Evolutionary conservation across 805 yeast genomes (phyloP), one percentile per base, ranked within the genome.

Genomic region (Saturnispora hagleri): DNA sequence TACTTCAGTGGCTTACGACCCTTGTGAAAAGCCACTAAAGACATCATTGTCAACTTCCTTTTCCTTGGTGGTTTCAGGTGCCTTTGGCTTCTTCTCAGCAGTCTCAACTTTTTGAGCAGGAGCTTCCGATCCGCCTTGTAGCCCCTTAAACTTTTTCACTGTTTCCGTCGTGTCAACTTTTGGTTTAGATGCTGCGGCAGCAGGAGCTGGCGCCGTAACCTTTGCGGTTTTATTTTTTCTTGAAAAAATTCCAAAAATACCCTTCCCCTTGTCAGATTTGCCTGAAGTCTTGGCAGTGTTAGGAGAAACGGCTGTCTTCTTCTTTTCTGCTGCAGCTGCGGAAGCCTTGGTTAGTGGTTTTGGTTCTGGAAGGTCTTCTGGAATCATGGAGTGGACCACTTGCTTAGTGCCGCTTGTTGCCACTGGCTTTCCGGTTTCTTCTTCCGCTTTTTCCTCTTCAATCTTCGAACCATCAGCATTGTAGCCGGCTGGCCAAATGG

Each of bases 11-110:
- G n/a, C 9, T 36, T 33, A 49, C 17, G 76, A 73, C 27, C 76
- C 77, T 59, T 73, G 77, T n/a, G 73, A 69, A 58, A 73, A 73
- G 3, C 73, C 74, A 26, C 73, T 65, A 54, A 73, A 73, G 2
- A 75, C 72, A 42, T 57, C 60, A 31, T 56, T 56, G 18, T 63
- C 58, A 22, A 41, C 53, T 20, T 51, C 49, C 10, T 44, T 42
- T 13, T 51, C 47, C 20, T 44, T 42, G 34, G 40, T 43, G n/a
- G 20, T 15, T 26, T 47, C 48, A 20, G n/a, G 36, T 2, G 43
- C 57, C 7, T 55, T 53, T 24, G 56, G 48, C 15, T 36, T 38
- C 24, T 48, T 40, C 8, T 35, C 27, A 9, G 35, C 48, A 9
- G 34, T 8, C 27, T 45, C 52, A 17, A 13, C 34, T 12, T 40